These are phyloP conservation scores for Centrapalus pauciflorus DNA, from an alignment of 129 eudicot species.

Conservation along the genomic window DNA sequence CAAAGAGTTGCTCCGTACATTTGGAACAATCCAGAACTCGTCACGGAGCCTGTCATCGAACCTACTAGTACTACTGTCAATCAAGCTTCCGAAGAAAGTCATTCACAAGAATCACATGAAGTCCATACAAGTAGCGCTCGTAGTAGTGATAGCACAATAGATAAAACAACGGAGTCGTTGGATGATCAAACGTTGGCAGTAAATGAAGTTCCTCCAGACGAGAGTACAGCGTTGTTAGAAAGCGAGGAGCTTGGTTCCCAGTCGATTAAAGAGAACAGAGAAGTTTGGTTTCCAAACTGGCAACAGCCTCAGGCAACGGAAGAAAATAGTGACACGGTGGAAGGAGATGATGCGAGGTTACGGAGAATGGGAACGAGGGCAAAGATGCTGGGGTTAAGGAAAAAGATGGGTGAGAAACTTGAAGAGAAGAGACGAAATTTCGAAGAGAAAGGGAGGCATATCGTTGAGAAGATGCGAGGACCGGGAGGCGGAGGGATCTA, in stretches of 20 bases:
- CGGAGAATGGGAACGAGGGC: constrained; percentile 66
- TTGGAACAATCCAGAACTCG: constrained; percentile 55
- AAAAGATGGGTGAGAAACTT: constrained; percentile 79
- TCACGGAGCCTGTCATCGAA: constrained; percentile 15
- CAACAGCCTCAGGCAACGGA: constrained; percentile 33
- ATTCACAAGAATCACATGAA: constrained; percentile 24
- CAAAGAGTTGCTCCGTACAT: constrained; percentile 62
- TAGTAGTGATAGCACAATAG: constrained; percentile 24
- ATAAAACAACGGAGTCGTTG: constrained; percentile 14
- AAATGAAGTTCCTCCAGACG: constrained; percentile 18
- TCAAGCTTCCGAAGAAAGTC: constrained; percentile 18
- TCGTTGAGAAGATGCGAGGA: constrained; percentile 75
- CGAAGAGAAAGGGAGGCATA: constrained; percentile 66
- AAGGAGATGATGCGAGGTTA: constrained; percentile 43
- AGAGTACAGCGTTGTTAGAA: constrained; percentile 39
- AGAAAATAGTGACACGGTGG: constrained; percentile 23
- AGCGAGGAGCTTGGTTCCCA: constrained; percentile 25
- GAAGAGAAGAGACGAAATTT: constrained; percentile 72
- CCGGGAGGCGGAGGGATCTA: constrained; percentile 23
- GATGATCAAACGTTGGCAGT: constrained; percentile 13
- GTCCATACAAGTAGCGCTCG: constrained; percentile 3
- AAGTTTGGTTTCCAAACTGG: constrained; percentile 14
- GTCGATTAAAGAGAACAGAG: constrained; percentile 30
- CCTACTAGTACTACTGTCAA: background rate
- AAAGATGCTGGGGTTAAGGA: constrained; percentile 68